Conservation (phyloP, 495 filamentous ascomycete species). For the Recurvomyces mirabilis region DNA sequence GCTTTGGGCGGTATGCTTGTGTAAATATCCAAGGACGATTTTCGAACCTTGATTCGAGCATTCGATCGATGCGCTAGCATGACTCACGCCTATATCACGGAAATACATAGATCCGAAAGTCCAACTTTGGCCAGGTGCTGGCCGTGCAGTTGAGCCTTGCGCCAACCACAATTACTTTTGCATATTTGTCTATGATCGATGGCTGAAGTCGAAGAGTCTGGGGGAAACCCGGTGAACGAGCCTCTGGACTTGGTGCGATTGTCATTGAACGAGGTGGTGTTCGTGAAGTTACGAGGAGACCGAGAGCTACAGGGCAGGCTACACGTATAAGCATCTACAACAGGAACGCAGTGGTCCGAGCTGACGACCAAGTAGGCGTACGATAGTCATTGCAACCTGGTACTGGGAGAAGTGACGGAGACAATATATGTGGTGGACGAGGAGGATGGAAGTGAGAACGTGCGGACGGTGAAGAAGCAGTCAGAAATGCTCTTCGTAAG, state of each 20-base stretch:
- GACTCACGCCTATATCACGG: too few species aligned
- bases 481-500: slow-evolving; percentile 99
- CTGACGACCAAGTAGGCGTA: slow-evolving; percentile 56
- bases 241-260: slow-evolving; percentile 91
- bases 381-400: slow-evolving; percentile 97
- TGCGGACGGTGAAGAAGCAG: slow-evolving; percentile 62
- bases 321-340: slow-evolving; percentile 51
- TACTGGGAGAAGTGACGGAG: slow-evolving; percentile 93
- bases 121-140: too few species aligned
- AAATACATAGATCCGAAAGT: too few species aligned
- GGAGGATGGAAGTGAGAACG: slow-evolving; percentile 75
- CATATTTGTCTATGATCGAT: slow-evolving; percentile 11
- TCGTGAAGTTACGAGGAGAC: slow-evolving; percentile 92
- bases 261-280: slow-evolving; percentile 87
- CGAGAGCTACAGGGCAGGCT: slow-evolving; percentile 88
- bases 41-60: too few species aligned
- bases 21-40: too few species aligned
- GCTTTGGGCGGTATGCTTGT: too few species aligned
- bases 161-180: not conserved
- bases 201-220: slow-evolving; percentile 25
- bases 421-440: slow-evolving; percentile 82
- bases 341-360: not conserved
- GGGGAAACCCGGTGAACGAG: slow-evolving; percentile 57
- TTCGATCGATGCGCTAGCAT: too few species aligned
- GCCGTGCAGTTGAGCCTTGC: too few species aligned